Evolutionary conservation across 805 yeast genomes (phyloP).

Genomic region (Grigorovia humatica): DNA sequence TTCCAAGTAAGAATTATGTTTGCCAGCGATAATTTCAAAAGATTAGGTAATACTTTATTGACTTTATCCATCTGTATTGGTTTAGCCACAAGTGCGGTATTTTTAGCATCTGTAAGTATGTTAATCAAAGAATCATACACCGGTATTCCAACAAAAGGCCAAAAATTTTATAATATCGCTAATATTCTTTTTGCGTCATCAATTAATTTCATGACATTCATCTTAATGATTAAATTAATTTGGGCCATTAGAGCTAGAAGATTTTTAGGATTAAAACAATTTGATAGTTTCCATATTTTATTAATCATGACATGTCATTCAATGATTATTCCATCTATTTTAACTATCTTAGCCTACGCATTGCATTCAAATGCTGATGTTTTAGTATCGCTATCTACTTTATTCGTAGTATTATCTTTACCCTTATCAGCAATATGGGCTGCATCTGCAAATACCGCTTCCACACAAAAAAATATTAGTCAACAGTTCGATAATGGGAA

Average conservation of each 20-base stretch:
- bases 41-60: slow-evolving; percentile 33
- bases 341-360: slow-evolving; percentile 49
- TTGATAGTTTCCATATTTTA: slow-evolving; percentile 71
- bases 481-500: slow-evolving; percentile 13
- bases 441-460: slow-evolving; percentile 44
- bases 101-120: slow-evolving; percentile 41
- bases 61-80: slow-evolving; percentile 36
- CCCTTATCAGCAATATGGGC: slow-evolving; percentile 92
- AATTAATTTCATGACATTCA: slow-evolving; percentile 47
- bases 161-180: slow-evolving; percentile 43
- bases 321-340: slow-evolving; percentile 62
- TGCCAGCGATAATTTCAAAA: slow-evolving; percentile 41
- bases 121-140: slow-evolving; percentile 31
- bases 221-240: slow-evolving; percentile 54
- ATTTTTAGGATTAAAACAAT: slow-evolving; percentile 68
- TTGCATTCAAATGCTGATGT: slow-evolving; percentile 29
- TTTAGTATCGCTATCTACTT: slow-evolving; percentile 43
- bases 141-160: slow-evolving; percentile 13
- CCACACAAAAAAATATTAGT: slow-evolving; percentile 32
- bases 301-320: slow-evolving; percentile 77
- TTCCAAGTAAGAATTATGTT: slow-evolving; percentile 68
- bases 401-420: slow-evolving; percentile 58
- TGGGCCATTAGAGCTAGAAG: slow-evolving; percentile 65
- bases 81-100: slow-evolving; percentile 46
- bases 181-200: slow-evolving; percentile 60